Base-by-base conservation (phyloP, 2,329 filamentous ascomycete species). In the Penicillium sp. region DNA sequence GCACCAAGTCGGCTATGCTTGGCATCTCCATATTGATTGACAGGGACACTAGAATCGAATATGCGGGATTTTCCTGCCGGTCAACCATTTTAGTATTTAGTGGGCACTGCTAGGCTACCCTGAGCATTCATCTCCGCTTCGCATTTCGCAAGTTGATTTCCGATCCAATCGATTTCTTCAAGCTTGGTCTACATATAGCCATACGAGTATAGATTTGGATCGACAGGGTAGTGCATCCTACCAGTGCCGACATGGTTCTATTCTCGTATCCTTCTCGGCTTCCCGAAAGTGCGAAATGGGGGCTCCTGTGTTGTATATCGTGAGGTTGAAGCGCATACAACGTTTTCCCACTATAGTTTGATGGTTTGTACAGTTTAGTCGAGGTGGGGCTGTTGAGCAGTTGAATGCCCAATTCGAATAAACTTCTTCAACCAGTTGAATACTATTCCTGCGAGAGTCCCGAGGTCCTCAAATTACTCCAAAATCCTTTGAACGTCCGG, bases 41-140 rank as follows among this genome's bases (percentile, higher is more conserved):
- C n/a, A 37, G 21, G 18, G 12, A 8, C 18, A 29, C 10, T 18
- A 23, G 16, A 3, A 21, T 31, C 39, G 15, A 42, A 13, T 29
- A 41, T 51, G 52, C 40, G 47, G 40, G 27, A 55, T 51, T 55
- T 51, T 13, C 10, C 12, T 45, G 13, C 32, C 15, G 15, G 15
- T 35, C 45, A 46, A 50, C 34, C 35, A 2, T 3, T 25, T 51
- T 35, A 23, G 25, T 29, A 21, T 39, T 32, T 2, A 55, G 35
- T 45, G 46, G 46, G 16, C 32, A 39, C n/a, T 31, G 3, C 52
- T 40, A 40, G 18, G 6, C 34, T 25, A 1, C 4, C 2, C n/a
- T 27, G 32, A 12, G 31, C 5, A 15, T 21, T 25, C n/a, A 46
- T 31, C 23, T 51, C 49, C 50, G 37, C 10, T 34, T 38, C n/a